Evolutionary conservation across 1,284 basidiomycete species (phyloP).

Genomic region (Tylopilus sp.): DNA sequence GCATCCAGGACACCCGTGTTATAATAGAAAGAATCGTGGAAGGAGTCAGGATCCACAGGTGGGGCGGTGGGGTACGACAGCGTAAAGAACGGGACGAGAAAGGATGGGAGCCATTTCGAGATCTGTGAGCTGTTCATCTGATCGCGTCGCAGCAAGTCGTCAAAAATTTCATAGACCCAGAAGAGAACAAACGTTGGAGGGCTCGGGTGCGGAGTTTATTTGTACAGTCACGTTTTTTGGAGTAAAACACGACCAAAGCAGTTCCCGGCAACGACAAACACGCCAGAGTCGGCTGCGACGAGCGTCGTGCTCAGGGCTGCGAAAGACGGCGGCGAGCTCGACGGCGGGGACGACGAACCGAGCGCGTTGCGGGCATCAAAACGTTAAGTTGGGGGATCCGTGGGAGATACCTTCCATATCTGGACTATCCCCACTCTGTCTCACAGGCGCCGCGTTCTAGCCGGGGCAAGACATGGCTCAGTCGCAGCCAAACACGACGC

Average conservation of each 20-base stretch:
- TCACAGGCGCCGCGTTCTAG: neutral
- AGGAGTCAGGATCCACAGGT: slow-evolving; percentile 62
- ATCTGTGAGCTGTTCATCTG: slow-evolving; percentile 37
- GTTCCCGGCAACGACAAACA: slow-evolving; percentile 11
- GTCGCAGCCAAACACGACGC: slow-evolving; percentile 77
- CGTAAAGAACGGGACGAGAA: slow-evolving; percentile 63
- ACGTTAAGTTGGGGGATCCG: slow-evolving; percentile 19
- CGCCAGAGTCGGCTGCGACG: neutral
- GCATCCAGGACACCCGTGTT: slow-evolving; percentile 66
- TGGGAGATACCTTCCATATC: slow-evolving; percentile 37
- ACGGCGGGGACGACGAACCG: slow-evolving; percentile 6
- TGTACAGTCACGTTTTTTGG: slow-evolving; percentile 28
- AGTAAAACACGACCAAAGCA: slow-evolving; percentile 28
- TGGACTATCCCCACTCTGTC: neutral
- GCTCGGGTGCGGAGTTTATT: slow-evolving; percentile 25
- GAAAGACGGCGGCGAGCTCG: slow-evolving; percentile 4
- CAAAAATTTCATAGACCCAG: slow-evolving; percentile 33
- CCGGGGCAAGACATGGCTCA: slow-evolving; percentile 37
- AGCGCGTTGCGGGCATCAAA: neutral
- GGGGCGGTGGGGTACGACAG: slow-evolving; percentile 67
- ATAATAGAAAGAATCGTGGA: slow-evolving; percentile 64
- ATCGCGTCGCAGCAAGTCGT: slow-evolving; percentile 23
- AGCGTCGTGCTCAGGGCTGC: slow-evolving; percentile 2
- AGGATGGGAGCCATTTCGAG: slow-evolving; percentile 47
- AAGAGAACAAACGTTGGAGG: slow-evolving; percentile 11